A percentile compares a stretch with the other conserved stretches of the same genome.
phyloP scores from a whole-genome alignment of 1,139 yeast species.

The Magnusiomyces ingens region DNA sequence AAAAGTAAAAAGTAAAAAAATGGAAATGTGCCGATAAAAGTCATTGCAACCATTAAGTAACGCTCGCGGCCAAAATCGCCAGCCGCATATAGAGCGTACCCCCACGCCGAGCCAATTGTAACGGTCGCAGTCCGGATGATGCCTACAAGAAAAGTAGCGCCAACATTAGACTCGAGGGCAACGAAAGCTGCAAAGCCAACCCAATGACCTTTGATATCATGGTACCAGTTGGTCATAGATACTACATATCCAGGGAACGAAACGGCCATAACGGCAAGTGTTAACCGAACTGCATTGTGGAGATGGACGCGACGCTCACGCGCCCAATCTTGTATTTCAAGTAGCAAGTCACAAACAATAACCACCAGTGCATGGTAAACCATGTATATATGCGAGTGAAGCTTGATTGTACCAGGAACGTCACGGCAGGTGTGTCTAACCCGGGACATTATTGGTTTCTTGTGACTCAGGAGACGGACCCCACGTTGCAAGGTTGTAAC shows the following conservation, averaged over 20 bases:
- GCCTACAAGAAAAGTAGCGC: constrained; percentile 44
- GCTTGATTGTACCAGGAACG: no score
- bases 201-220: constrained; percentile 44
- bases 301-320: constrained; percentile 26
- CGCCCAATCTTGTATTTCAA: no score
- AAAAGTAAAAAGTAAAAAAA: constrained; percentile 41
- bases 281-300: constrained; percentile 41
- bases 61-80: constrained; percentile 37
- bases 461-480: no score
- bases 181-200: constrained; percentile 46
- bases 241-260: constrained; percentile 47
- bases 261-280: constrained; percentile 40
- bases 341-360: no score
- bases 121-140: constrained; percentile 43
- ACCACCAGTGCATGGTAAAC: no score
- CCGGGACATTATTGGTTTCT: no score
- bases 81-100: constrained; percentile 40
- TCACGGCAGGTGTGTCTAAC: no score
- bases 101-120: constrained; percentile 44
- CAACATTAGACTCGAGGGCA: constrained; percentile 45
- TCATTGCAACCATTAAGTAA: constrained; percentile 39
- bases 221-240: constrained; percentile 42
- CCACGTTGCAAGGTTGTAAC: constrained; percentile 6
- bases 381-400: no score
- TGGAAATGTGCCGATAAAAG: constrained; percentile 40